Conservation (phyloP, 2,329 filamentous ascomycete species). For the Sporothrix luriei region DNA sequence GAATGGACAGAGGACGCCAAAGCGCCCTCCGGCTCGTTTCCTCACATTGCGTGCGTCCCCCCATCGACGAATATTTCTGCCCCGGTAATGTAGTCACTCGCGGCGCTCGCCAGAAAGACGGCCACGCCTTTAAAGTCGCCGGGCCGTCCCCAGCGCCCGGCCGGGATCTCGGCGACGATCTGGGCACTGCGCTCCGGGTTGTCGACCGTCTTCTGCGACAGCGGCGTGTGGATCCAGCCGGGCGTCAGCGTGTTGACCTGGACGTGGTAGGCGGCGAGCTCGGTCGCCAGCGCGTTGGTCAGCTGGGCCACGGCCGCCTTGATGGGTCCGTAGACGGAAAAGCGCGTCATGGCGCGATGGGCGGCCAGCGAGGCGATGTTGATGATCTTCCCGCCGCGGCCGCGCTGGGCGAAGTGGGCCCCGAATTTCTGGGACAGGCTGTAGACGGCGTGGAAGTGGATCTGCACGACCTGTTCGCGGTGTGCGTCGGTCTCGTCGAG, state of each 20-base stretch:
- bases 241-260: conserved; percentile 14
- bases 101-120: conserved; percentile 63
- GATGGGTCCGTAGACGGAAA: background rate
- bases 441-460: conserved; percentile 26
- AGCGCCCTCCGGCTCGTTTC: background rate
- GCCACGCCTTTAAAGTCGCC: conserved; percentile 62
- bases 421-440: conserved; percentile 11
- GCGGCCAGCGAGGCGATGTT: conserved; percentile 9
- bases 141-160: conserved; percentile 11
- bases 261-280: conserved; percentile 2
- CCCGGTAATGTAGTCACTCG: conserved; percentile 65
- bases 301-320: conserved; percentile 1
- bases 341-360: background rate
- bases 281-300: conserved; percentile 3
- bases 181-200: conserved; percentile 44
- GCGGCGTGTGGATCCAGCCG: conserved; percentile 32
- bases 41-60: conserved; percentile 43
- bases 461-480: conserved; percentile 24
- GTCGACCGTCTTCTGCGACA: conserved; percentile 45
- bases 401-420: background rate
- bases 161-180: conserved; percentile 11
- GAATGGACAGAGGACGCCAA: conserved; percentile 29
- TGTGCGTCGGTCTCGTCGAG: conserved; percentile 23
- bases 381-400: conserved; percentile 20
- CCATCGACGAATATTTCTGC: conserved; percentile 68